phyloP scores from a whole-genome alignment of 495 filamentous ascomycete species.

The Daldinia loculata region DNA sequence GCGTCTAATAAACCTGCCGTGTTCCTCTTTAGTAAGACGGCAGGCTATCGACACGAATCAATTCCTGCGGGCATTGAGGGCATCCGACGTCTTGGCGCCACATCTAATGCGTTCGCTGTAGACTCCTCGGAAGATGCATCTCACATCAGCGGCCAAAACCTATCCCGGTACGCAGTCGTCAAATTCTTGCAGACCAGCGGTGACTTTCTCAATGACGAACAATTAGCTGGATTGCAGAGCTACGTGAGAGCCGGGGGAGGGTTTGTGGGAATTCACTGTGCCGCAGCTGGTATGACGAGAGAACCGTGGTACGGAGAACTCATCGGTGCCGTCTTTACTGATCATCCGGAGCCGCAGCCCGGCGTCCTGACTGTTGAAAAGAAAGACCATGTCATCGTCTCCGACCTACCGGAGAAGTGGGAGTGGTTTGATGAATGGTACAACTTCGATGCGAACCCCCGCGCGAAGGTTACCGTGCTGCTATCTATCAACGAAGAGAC shows the following conservation, averaged over 20 bases:
- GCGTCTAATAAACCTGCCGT: slow-evolving; percentile 22
- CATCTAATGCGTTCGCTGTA: slow-evolving; percentile 36
- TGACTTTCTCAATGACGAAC: slow-evolving; percentile 44
- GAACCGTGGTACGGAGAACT: slow-evolving; percentile 48
- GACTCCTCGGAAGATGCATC: slow-evolving; percentile 47
- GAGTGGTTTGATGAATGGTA: slow-evolving; percentile 56
- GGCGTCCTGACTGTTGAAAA: slow-evolving; percentile 40
- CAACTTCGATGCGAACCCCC: slow-evolving; percentile 48
- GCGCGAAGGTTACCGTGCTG: slow-evolving; percentile 41
- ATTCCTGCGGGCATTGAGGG: slow-evolving; percentile 47
- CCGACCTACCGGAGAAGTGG: slow-evolving; percentile 24
- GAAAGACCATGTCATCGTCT: slow-evolving; percentile 40
- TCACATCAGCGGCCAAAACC: slow-evolving; percentile 37
- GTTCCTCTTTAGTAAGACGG: slow-evolving; percentile 50
- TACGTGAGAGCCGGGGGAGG: slow-evolving; percentile 48
- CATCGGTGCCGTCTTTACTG: slow-evolving; percentile 49
- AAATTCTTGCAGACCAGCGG: slow-evolving; percentile 51
- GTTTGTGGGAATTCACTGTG: slow-evolving; percentile 52
- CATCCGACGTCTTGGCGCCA: slow-evolving; percentile 38
- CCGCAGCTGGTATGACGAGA: slow-evolving; percentile 45
- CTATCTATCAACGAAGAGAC: slow-evolving; percentile 45
- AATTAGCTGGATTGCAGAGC: slow-evolving; percentile 43
- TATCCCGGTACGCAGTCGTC: slow-evolving; percentile 46
- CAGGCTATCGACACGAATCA: slow-evolving; percentile 48
- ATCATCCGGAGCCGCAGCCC: slow-evolving; percentile 48